A percentile compares a stretch with the other conserved stretches of the same genome.
Conservation (phyloP, 2,329 filamentous ascomycete species). For the Seiridium cupressi region DNA sequence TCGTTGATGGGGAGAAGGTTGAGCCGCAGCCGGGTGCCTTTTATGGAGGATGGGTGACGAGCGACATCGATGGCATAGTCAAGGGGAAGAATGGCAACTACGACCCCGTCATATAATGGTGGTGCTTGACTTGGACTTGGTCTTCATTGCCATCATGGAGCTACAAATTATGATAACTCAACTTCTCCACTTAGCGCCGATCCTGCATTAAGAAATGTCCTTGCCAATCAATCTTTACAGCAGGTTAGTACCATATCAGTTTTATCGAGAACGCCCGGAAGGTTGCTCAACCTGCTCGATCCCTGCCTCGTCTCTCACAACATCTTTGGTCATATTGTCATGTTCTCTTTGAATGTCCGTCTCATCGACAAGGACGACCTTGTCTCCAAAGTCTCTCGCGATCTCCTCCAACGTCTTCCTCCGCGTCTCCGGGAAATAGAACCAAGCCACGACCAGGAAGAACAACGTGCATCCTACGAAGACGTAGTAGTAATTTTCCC, state of each 20-base stretch:
- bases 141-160: no score
- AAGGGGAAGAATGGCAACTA: constrained; percentile 40
- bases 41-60: constrained; percentile 64
- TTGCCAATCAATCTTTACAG: not conserved
- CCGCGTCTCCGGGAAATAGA: constrained; percentile 48
- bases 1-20: constrained; percentile 59
- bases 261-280: not conserved
- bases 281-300: not conserved
- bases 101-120: constrained; percentile 32
- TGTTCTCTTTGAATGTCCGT: constrained; percentile 11
- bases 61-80: constrained; percentile 53
- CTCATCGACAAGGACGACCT: constrained; percentile 18
- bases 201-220: not conserved
- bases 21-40: constrained; percentile 60
- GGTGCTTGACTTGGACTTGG: not conserved
- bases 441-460: constrained; percentile 50
- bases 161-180: no score
- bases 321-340: constrained; percentile 1
- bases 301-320: constrained; percentile 12
- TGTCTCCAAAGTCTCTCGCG: constrained; percentile 21
- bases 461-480: constrained; percentile 52
- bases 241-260: not conserved
- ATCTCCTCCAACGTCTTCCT: constrained; percentile 24
- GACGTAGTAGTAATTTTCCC: constrained; percentile 61
- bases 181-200: no score